Base-by-base conservation (phyloP, 192 early-diverging fungal genomes). In the Powellomyces hirtus region DNA sequence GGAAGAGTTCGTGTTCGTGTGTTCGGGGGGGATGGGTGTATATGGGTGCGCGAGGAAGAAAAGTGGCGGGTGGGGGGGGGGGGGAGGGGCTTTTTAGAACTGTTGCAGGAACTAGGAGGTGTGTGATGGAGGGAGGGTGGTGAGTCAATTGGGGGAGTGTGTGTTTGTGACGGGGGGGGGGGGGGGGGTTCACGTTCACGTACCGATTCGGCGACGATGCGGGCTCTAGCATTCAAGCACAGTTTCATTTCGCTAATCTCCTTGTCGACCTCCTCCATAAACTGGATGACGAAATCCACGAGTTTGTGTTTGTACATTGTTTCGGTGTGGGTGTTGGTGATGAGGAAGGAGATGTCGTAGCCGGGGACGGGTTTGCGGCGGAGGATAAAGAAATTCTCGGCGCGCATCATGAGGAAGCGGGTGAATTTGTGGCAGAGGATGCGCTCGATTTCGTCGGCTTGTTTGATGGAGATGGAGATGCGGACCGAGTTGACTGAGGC, bases 231-330 rank as follows among this genome's bases (percentile, higher is more conserved):
- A 73, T 97, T 97, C 59, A 98, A 79, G 72, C 89, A 92, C 69
- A 98, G 83, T 80, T 96, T 95, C 93, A 97, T 97, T 75, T 97
- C 95, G 72, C 91, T 94, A 70, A 98, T 98, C 74, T 98, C 96
- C 83, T 94, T 96, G 79, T 98, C 96, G 20, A 98, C 96, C 65
- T 95, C 96, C 75, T 98, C 96, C 96, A 98, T 98, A 72, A 98
- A 98, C 81, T 96, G 91, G 57, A 98, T 89, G 70, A 97, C 94
- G 77, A 98, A 98, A 80, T 98, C 96, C 11, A 98, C 96, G 70
- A 98, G 79, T 78, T 98, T 98, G 85, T 98, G 94, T 85, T 97
- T 97, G 77, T 87, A 94, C 96, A 98, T 97, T 75, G 92, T 91
- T 77, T 98, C 96, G 2, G 95, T 95, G 68, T 98, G 96, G 81